phyloP scores from a whole-genome alignment of 1,284 basidiomycete species.

The Pseudozyma sp. region DNA sequence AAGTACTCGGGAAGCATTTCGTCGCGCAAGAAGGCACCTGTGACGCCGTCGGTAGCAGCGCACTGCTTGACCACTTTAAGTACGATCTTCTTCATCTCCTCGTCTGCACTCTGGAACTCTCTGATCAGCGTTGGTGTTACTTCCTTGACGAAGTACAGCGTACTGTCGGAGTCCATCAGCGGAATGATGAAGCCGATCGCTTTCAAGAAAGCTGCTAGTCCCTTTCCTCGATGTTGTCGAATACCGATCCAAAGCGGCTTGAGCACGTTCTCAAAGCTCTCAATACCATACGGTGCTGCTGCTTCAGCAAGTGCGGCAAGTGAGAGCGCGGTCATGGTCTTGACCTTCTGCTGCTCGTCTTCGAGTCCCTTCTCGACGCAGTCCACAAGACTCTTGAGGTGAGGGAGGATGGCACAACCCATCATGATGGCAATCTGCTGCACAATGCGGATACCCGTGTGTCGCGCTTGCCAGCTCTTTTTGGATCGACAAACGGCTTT shows the following conservation, averaged over 20 bases:
- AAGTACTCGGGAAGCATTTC: conserved; percentile 99
- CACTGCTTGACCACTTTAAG: conserved; percentile 99
- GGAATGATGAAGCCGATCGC: conserved; percentile 99
- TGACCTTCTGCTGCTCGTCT: conserved; percentile 98
- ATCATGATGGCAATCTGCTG: conserved; percentile 99
- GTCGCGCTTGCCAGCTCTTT: conserved; percentile 99
- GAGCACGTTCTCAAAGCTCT: conserved; percentile 97
- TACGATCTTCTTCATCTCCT: conserved; percentile 99
- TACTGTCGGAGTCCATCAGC: conserved; percentile 93
- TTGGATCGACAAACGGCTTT: conserved; percentile 98
- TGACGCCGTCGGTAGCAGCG: conserved; percentile 84
- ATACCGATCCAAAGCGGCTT: conserved; percentile 99
- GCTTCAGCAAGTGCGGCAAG: conserved; percentile 97
- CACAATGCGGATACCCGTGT: conserved; percentile 98
- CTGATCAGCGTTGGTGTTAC: conserved; percentile 78
- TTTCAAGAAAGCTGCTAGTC: conserved; percentile 96
- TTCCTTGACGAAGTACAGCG: conserved; percentile 68
- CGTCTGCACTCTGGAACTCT: conserved; percentile 98
- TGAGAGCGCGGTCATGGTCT: conserved; percentile 97
- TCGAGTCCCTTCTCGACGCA: conserved; percentile 94
- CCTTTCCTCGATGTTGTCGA: conserved; percentile 96
- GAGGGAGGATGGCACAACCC: conserved; percentile 98
- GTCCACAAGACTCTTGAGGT: conserved; percentile 94
- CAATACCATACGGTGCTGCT: conserved; percentile 97
- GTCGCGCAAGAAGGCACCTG: conserved; percentile 74